Evolutionary conservation across 768 basidiomycete species (phyloP).

Genomic region (Amanita thiersii): DNA sequence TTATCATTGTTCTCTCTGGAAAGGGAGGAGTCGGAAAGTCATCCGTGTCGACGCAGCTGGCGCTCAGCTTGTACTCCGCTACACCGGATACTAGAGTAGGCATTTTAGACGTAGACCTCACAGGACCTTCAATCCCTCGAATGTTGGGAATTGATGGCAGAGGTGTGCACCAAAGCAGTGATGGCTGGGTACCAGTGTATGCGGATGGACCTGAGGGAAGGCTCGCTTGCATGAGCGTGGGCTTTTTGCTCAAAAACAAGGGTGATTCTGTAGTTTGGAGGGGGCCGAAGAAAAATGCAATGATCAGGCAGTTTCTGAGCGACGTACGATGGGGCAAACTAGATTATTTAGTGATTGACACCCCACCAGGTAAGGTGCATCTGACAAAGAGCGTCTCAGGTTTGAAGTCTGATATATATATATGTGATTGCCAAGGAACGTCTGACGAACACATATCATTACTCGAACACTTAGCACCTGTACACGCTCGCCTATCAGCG

Average conservation of each 20-base stretch:
- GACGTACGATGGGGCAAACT: constrained; percentile 95
- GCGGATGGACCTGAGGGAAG: constrained; percentile 72
- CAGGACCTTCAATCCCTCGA: constrained; percentile 89
- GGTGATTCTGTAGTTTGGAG: constrained; percentile 96
- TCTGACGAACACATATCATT: constrained; percentile 98
- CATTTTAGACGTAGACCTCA: constrained; percentile 91
- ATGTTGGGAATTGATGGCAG: constrained; percentile 89
- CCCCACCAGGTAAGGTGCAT: constrained; percentile 85
- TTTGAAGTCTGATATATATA: constrained; percentile 10
- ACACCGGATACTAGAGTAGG: constrained; percentile 66
- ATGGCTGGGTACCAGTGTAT: constrained; percentile 98
- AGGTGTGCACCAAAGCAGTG: constrained; percentile 86
- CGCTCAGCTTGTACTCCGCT: constrained; percentile 73
- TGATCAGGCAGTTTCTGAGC: constrained; percentile 92
- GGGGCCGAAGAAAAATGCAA: constrained; percentile 97
- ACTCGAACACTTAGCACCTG: constrained; percentile 85
- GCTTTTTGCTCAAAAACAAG: constrained; percentile 84
- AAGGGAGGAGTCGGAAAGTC: constrained; percentile 99
- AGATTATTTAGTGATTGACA: constrained; percentile 91
- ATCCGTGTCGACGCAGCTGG: constrained; percentile 88
- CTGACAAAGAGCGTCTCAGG: constrained; percentile 13
- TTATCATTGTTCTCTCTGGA: constrained; percentile 91
- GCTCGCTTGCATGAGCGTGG: constrained; percentile 94
- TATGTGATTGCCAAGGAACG: constrained; percentile 63
- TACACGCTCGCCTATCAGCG: constrained; percentile 69